Base-by-base conservation (phyloP, 345 rosid genomes). In the Adansonia digitata region DNA sequence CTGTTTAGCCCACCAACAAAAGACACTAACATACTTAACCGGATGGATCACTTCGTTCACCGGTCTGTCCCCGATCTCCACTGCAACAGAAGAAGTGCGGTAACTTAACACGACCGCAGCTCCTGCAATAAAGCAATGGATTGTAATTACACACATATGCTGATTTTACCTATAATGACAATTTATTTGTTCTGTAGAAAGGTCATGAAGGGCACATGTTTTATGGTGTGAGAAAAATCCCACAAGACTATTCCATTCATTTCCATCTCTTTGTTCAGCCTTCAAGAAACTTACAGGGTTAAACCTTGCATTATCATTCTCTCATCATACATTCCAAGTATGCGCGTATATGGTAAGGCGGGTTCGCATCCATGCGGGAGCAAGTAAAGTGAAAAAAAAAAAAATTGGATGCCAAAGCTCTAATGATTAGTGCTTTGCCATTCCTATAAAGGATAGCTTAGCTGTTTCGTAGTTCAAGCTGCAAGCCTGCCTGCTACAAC, bases 31-130 rank as follows among this genome's bases (percentile, higher is more conserved):
- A 27, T 72, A 39, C 60, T 43, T 67, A 77, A 57, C 63, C 13
- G 26, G 78, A 29, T 31, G 66, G 61, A 3, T 35, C n/a, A 42
- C 52, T 62, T 45, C 34, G 79, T 77, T 77, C 87, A 22, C 45
- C 78, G 5, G 73, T 76, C 65, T 43, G 73, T 61, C 64, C 81
- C 35, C 88, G 84, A 69, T 87, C 96, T 56, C 99, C 98, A 55
- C 98, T 91, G 92, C 99, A 95, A 81, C 99, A 93, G 79, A 77
- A 93, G 79, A 93, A 95, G 87, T 95, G 98, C 0, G 94, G 99
- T 71, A 95, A 84, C 88, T 93, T 95, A 9, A 89, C 96, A 66
- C 92, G 82, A 51, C 96, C 97, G 45, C 99, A 95, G 66, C 85
- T 81, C 96, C 98, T 93, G 86, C 52, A 84, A 75, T 60, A 62